Evolutionary conservation across 1,284 basidiomycete species (phyloP).

Genomic region (Trichosporon sp.): DNA sequence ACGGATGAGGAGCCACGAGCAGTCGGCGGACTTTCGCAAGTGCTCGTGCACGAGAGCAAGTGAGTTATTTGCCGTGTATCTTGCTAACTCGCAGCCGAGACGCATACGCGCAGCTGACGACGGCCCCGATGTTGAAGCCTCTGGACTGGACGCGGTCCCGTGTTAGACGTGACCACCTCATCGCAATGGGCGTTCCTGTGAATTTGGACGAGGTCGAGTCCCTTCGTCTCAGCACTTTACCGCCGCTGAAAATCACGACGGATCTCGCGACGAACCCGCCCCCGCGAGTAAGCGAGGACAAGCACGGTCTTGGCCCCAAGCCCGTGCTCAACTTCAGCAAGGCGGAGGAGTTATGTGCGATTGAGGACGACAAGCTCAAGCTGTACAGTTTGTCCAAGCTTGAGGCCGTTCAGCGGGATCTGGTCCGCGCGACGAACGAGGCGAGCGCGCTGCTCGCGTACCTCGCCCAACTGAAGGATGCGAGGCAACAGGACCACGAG

Average conservation of each 20-base stretch:
- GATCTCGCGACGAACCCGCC: constrained; percentile 40
- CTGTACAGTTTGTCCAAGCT: constrained; percentile 69
- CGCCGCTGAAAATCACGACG: constrained; percentile 78
- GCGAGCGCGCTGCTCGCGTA: constrained; percentile 75
- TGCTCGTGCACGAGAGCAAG: constrained; percentile 69
- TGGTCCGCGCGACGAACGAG: constrained; percentile 69
- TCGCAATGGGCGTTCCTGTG: constrained; percentile 84
- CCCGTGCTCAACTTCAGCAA: constrained; percentile 70
- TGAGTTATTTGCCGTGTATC: constrained; percentile 48
- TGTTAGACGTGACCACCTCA: constrained; percentile 82
- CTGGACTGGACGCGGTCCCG: constrained; percentile 89
- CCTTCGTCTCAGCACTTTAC: constrained; percentile 69
- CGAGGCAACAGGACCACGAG: constrained; percentile 71
- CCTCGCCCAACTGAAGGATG: constrained; percentile 77
- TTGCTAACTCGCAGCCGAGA: constrained; percentile 64
- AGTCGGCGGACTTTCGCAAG: constrained; percentile 74
- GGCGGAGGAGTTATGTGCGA: constrained; percentile 67
- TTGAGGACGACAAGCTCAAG: constrained; percentile 68
- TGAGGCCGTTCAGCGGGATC: constrained; percentile 67
- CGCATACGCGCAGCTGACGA: constrained; percentile 66
- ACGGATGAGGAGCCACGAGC: constrained; percentile 75
- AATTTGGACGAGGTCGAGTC: constrained; percentile 87
- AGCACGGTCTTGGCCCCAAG: constrained; percentile 68
- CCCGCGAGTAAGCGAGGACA: constrained; percentile 59
- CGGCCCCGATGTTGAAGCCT: constrained; percentile 63